Conservation (phyloP, 225 moss, liverwort and hornwort genomes). For the Pseudoscleropodium purum region DNA sequence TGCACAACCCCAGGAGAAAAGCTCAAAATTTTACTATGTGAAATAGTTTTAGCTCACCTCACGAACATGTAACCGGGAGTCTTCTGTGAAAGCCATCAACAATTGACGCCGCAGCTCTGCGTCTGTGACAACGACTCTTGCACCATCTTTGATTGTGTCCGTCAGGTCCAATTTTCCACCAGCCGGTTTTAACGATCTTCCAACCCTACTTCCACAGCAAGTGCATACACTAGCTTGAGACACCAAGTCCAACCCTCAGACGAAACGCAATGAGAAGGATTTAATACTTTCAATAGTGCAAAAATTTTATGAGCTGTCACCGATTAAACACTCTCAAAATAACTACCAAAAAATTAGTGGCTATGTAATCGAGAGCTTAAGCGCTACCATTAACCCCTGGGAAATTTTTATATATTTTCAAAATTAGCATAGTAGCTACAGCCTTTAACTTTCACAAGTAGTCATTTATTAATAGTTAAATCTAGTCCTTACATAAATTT, state of each 20-base stretch:
- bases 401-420: too few species aligned
- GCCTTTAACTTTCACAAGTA: neutral
- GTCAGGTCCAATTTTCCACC: slow-evolving; percentile 91
- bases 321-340: neutral
- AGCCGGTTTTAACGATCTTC: slow-evolving; percentile 12
- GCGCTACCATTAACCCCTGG: neutral
- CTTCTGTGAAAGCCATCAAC: slow-evolving; percentile 92
- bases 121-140: slow-evolving; percentile 68
- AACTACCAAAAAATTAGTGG: neutral
- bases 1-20: neutral
- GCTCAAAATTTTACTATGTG: neutral
- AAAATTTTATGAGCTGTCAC: neutral
- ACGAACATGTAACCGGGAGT: slow-evolving; percentile 75
- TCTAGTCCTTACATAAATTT: neutral
- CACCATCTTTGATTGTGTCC: slow-evolving; percentile 95
- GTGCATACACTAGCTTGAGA: neutral
- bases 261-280: neutral
- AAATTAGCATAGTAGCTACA: neutral
- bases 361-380: neutral
- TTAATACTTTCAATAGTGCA: neutral
- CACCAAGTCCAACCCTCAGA: neutral
- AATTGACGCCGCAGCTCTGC: slow-evolving; percentile 71
- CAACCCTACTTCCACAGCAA: slow-evolving; percentile 9
- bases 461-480: too few species aligned
- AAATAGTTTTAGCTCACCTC: slow-evolving; percentile 39